Evolutionary conservation across 1,139 yeast species (phyloP), one percentile per base, ranked within the genome.

Genomic region (Candida tropicalis): DNA sequence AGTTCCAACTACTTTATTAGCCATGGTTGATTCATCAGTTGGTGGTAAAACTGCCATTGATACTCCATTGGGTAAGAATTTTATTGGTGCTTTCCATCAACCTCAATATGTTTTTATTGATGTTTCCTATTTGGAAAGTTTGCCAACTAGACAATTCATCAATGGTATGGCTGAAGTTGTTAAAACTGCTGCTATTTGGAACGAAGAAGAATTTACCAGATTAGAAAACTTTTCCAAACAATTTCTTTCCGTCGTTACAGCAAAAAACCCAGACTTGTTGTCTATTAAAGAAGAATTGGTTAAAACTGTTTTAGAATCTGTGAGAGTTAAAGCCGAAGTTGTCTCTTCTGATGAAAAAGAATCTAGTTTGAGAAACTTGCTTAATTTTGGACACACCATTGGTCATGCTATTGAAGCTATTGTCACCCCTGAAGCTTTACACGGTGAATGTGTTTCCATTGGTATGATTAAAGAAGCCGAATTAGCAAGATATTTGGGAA

Each of bases 31-130:
- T 65, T 90, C 98, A 3, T 87, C 97, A 3, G 91, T 95, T 53
- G 99, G 99, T 44, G 99, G 99, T 38, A 95, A 95, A 64, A 95
- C 99, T 28, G 99, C 99, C 34, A 93, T 95, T 48, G 99, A 95
- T 62, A 91, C 98, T n/a, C 97, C 97, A 2, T 68, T 85, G 53
- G 99, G 99, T 39, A 95, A 95, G 73, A 95, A 95, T 69, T 84
- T 95, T 54, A 80, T 95, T 52, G 99, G 99, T 50, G 95, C 99
- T 0, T 95, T 95, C 67, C 95, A 97, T 87, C 99, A 95, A 68
- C 99, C 99, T 7, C 73, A 79, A 56, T 84, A 86, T 55, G 89
- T 93, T 48, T 84, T 90, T 60, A 93, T 87, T 38, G 99, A 95
- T 66, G 82, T 91, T 44, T 78, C 85, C 26, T 93, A 95, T 70